These are phyloP conservation scores for Boletus sp. DNA, from an alignment of 768 basidiomycete species.

Conservation along the genomic window DNA sequence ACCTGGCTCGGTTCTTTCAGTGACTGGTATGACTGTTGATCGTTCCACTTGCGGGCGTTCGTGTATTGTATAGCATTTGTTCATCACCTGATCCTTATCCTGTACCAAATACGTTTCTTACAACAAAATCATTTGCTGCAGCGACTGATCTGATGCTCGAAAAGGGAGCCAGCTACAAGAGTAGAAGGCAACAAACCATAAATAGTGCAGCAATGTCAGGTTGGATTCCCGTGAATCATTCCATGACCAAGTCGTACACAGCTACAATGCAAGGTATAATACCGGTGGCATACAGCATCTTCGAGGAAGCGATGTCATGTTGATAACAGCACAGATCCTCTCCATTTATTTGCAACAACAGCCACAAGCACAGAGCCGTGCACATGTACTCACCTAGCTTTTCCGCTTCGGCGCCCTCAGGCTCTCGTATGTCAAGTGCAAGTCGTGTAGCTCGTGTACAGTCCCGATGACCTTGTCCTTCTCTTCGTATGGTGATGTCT, in stretches of 20 bases:
- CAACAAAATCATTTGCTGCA: background rate
- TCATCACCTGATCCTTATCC: background rate
- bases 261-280: background rate
- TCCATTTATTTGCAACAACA: background rate
- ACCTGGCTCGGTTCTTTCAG: background rate
- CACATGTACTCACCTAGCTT: conserved; percentile 5
- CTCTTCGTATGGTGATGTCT: conserved; percentile 3
- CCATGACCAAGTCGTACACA: background rate
- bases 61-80: background rate
- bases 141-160: background rate
- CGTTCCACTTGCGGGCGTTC: background rate
- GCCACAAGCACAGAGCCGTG: background rate
- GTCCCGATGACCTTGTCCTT: conserved; percentile 4
- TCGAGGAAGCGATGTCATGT: background rate
- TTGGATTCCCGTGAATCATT: background rate
- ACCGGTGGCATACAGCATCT: background rate
- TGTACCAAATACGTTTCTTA: background rate
- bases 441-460: conserved; percentile 20
- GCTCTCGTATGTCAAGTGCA: no score
- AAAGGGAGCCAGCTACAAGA: background rate
- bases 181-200: background rate
- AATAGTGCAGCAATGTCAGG: background rate
- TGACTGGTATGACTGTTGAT: background rate
- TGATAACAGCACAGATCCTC: background rate
- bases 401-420: conserved; percentile 30